Evolutionary conservation across 805 yeast genomes (phyloP).

Genomic region (Metschnikowia corniflorae): DNA sequence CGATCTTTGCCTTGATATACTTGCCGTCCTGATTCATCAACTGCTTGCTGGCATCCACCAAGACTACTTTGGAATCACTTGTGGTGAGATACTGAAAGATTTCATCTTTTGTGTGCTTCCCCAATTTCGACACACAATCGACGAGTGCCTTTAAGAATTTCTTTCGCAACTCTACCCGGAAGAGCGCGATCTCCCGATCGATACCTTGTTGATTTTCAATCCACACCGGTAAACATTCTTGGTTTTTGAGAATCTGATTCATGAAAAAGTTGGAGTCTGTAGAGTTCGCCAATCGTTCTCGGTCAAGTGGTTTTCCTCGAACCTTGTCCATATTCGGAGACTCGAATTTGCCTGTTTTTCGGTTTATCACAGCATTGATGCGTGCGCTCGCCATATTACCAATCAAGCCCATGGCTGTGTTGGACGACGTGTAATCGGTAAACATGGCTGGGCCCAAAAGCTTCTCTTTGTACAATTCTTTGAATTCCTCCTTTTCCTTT

Average conservation of each 20-base stretch:
- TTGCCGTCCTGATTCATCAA: constrained; percentile 1
- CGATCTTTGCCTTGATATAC: constrained; percentile 13
- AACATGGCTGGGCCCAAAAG: constrained; percentile 56
- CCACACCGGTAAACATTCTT: constrained; percentile 88
- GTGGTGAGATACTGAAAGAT: background rate
- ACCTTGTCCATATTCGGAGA: constrained; percentile 43
- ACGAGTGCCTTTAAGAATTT: constrained; percentile 1
- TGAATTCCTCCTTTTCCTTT: constrained; percentile 41
- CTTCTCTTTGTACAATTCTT: constrained; percentile 59
- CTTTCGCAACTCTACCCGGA: constrained; percentile 43
- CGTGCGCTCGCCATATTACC: constrained; percentile 69
- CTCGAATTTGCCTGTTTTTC: constrained; percentile 64
- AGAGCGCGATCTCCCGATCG: constrained; percentile 41
- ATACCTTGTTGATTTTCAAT: constrained; percentile 70
- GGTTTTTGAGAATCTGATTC: constrained; percentile 70
- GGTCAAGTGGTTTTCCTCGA: constrained; percentile 59
- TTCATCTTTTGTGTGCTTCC: background rate
- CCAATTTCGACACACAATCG: background rate
- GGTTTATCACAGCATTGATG: constrained; percentile 64
- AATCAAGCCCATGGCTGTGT: constrained; percentile 48
- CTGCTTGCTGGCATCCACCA: background rate
- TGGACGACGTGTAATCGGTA: constrained; percentile 36
- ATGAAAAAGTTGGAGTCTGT: constrained; percentile 65
- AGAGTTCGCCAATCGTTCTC: constrained; percentile 57
- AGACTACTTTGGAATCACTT: background rate